Conservation (phyloP, 352 stramenopile genomes). For the Elongisporangium senticosum region DNA sequence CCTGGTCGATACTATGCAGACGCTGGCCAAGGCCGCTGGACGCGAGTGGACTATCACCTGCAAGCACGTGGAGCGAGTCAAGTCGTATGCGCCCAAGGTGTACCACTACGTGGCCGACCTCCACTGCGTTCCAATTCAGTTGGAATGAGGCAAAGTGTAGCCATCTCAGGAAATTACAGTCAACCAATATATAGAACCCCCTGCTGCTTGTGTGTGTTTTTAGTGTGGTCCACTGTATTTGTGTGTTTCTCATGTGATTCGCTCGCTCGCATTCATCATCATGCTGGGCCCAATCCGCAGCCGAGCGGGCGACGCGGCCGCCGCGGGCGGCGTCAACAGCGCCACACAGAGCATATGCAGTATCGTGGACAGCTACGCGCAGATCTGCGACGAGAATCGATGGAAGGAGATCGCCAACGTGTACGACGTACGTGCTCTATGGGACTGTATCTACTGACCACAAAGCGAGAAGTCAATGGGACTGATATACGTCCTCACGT, state of each 20-base stretch:
- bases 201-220: too few species aligned
- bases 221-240: background rate
- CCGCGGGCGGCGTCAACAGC: background rate
- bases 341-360: background rate
- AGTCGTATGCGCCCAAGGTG: conserved; percentile 90
- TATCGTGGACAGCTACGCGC: background rate
- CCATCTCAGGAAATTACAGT: background rate
- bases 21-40: conserved; percentile 36
- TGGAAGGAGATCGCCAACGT: conserved; percentile 61
- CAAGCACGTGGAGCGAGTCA: conserved; percentile 87
- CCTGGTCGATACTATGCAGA: conserved; percentile 40
- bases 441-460: background rate
- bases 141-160: background rate
- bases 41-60: conserved; percentile 76
- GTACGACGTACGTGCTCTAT: conserved; percentile 50
- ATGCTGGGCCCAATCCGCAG: background rate
- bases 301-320: background rate
- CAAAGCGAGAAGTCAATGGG: conserved; percentile 1
- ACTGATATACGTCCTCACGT: conserved; percentile 1
- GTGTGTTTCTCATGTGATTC: background rate
- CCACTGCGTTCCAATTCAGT: conserved; percentile 18
- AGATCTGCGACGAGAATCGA: background rate
- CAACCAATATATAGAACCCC: too few species aligned
- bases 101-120: conserved; percentile 88
- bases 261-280: background rate